Evolutionary conservation across 805 yeast species (phyloP).

Genomic region (Yamadazyma sp.): DNA sequence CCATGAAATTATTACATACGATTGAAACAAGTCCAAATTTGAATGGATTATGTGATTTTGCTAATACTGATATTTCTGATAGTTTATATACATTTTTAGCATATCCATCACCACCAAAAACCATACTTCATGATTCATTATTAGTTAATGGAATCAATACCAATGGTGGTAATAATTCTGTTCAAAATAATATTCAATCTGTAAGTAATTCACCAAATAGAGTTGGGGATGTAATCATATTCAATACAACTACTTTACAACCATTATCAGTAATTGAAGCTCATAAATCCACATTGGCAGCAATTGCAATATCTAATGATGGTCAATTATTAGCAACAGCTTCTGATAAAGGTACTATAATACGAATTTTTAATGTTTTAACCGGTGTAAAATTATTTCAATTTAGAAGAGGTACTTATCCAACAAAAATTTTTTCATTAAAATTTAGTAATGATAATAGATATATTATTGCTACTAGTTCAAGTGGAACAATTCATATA

Average conservation of each 20-base stretch:
- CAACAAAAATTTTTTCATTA: slow-evolving; percentile 74
- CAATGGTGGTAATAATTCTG: slow-evolving; percentile 39
- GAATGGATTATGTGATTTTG: slow-evolving; percentile 60
- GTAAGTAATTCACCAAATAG: slow-evolving; percentile 42
- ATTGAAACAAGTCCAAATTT: slow-evolving; percentile 42
- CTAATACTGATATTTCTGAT: slow-evolving; percentile 24
- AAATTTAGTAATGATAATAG: slow-evolving; percentile 69
- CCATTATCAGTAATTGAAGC: slow-evolving; percentile 84
- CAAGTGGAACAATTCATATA: slow-evolving; percentile 90
- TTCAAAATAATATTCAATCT: slow-evolving; percentile 36
- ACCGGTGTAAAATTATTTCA: slow-evolving; percentile 64
- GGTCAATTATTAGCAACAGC: slow-evolving; percentile 86
- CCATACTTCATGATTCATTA: slow-evolving; percentile 41
- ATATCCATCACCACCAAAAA: slow-evolving; percentile 74
- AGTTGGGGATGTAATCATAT: slow-evolving; percentile 73
- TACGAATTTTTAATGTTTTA: slow-evolving; percentile 71
- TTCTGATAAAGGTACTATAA: slow-evolving; percentile 84
- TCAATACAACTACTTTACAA: slow-evolving; percentile 68
- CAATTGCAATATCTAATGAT: slow-evolving; percentile 64
- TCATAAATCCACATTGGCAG: slow-evolving; percentile 74
- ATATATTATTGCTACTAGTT: slow-evolving; percentile 77
- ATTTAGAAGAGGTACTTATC: slow-evolving; percentile 83
- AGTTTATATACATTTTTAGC: slow-evolving; percentile 55
- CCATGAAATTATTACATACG: slow-evolving; percentile 41
- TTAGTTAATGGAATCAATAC: slow-evolving; percentile 39